Evolutionary conservation across 345 rosid species (phyloP).

Genomic region (Populus alba): DNA sequence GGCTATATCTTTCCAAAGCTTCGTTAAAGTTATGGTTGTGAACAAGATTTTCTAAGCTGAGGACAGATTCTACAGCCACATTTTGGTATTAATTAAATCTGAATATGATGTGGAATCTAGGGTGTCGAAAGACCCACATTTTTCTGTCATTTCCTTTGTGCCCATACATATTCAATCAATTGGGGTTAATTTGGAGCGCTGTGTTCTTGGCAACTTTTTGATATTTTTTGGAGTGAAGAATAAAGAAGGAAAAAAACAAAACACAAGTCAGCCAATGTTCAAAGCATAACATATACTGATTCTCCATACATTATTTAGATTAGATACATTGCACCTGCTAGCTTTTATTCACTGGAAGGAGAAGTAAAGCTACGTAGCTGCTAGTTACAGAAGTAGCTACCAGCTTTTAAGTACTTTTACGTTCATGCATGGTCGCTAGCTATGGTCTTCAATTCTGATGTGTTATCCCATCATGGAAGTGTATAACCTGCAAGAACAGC

Average conservation of each 20-base stretch:
- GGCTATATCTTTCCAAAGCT: background rate
- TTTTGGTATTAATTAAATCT: constrained; percentile 6
- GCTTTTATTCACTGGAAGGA: background rate
- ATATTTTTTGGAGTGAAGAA: background rate
- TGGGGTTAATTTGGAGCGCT: background rate
- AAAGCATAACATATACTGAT: background rate
- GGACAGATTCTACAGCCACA: constrained; percentile 31
- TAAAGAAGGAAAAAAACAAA: background rate
- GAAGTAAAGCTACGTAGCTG: background rate
- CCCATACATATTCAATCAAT: background rate
- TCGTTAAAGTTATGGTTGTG: constrained; percentile 27
- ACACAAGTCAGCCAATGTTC: background rate
- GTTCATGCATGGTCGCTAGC: background rate
- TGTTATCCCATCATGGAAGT: constrained; percentile 32
- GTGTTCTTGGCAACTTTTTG: background rate
- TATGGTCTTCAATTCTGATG: background rate
- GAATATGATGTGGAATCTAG: constrained; percentile 7
- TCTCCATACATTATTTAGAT: background rate
- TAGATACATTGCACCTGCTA: background rate
- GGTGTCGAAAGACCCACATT: background rate
- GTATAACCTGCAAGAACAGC: constrained; percentile 42
- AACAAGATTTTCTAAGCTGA: constrained; percentile 6
- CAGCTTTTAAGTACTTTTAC: background rate
- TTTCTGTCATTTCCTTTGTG: background rate
- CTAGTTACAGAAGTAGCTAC: background rate